Evolutionary conservation across 257 asterid genomes (phyloP).

Genomic region (Jacaranda mimosifolia): DNA sequence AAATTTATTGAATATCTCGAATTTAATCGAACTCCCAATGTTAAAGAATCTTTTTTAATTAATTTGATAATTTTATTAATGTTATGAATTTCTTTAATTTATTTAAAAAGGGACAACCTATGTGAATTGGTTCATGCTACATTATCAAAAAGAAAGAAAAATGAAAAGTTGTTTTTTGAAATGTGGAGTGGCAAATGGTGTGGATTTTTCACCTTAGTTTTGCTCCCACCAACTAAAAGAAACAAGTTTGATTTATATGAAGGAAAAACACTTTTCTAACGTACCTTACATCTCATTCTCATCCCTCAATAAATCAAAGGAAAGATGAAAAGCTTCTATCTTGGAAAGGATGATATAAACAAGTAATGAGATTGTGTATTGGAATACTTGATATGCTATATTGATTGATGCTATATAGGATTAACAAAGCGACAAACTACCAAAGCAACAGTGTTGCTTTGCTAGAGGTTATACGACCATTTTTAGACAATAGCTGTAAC

Average conservation of each 20-base stretch:
- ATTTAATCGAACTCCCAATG: not conserved
- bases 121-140: not conserved
- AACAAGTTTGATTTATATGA: not conserved
- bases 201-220: not conserved
- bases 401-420: not conserved
- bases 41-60: too few species aligned
- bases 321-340: not conserved
- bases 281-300: not conserved
- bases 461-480: not conserved
- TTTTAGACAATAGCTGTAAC: too few species aligned
- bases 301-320: not conserved
- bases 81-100: too few species aligned
- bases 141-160: too few species aligned
- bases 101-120: too few species aligned
- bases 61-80: too few species aligned
- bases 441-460: not conserved
- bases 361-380: not conserved
- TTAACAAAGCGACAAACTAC: conserved; percentile 5
- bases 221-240: not conserved
- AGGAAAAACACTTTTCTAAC: not conserved
- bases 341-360: not conserved
- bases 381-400: not conserved
- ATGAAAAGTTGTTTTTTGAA: not conserved
- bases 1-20: too few species aligned
- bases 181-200: not conserved